Percentiles rank a stretch among this genome's conserved stretches.
phyloP scores from a whole-genome alignment of 495 filamentous ascomycete genomes.

The Pseudoneurospora amorphoporcata region DNA sequence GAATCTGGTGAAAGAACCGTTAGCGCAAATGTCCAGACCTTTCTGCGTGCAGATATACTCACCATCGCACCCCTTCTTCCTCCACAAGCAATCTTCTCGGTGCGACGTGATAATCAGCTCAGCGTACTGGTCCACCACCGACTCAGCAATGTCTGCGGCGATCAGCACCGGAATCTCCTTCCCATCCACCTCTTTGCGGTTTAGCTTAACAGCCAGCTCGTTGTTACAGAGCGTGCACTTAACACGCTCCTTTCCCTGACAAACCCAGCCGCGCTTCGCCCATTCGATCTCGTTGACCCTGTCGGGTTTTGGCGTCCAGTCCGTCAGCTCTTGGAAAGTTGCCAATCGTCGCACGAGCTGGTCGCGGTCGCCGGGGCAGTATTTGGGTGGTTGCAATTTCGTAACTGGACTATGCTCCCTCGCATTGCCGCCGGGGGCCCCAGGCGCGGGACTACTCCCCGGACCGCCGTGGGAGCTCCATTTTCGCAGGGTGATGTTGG shows the following conservation, averaged over 20 bases:
- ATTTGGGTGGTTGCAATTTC: conserved; percentile 25
- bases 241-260: conserved; percentile 70
- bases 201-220: conserved; percentile 72
- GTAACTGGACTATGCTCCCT: not conserved
- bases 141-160: conserved; percentile 46
- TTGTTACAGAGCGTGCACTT: conserved; percentile 72
- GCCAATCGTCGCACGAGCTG: conserved; percentile 72
- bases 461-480: conserved; percentile 16
- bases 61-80: conserved; percentile 77
- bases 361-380: conserved; percentile 74
- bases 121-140: conserved; percentile 67
- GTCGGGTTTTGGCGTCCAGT: conserved; percentile 77
- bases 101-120: conserved; percentile 66
- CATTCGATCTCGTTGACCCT: conserved; percentile 83
- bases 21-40: conserved; percentile 13
- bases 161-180: conserved; percentile 45
- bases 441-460: not conserved
- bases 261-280: conserved; percentile 91
- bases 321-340: conserved; percentile 80
- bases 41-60: conserved; percentile 8
- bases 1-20: conserved; percentile 41
- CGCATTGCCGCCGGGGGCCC: not conserved
- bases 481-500: conserved; percentile 33
- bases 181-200: conserved; percentile 54
- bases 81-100: conserved; percentile 78